These are phyloP conservation scores for Orychophragmus violaceus DNA, from an alignment of 345 rosid species.

Conservation along the genomic window DNA sequence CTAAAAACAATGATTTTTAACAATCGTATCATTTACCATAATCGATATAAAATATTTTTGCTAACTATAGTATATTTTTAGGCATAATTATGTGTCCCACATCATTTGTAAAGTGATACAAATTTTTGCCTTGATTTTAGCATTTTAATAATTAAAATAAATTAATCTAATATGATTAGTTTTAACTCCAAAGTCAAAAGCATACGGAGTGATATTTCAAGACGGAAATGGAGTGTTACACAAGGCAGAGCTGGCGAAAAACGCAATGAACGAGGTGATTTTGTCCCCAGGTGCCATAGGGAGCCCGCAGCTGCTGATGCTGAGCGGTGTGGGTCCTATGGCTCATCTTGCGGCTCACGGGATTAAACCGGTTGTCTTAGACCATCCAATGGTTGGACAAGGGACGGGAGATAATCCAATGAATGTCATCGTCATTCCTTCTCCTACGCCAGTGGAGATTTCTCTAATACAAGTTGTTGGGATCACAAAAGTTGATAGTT, in stretches of 20 bases:
- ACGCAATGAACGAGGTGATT: constrained; percentile 50
- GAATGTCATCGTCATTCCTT: constrained; percentile 61
- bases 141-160: too few species aligned
- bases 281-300: constrained; percentile 75
- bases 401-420: constrained; percentile 81
- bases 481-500: constrained; percentile 43
- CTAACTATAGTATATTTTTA: too few species aligned
- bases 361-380: constrained; percentile 36
- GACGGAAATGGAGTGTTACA: constrained; percentile 45
- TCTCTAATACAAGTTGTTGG: constrained; percentile 67
- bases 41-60: too few species aligned
- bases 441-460: constrained; percentile 53
- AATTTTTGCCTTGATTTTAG: too few species aligned
- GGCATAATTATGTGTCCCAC: too few species aligned
- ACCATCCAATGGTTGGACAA: constrained; percentile 70
- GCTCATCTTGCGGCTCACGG: constrained; percentile 40
- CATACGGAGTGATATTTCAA: constrained; percentile 56
- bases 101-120: too few species aligned
- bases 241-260: constrained; percentile 35
- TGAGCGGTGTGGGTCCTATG: constrained; percentile 75
- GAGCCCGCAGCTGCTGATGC: constrained; percentile 76
- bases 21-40: too few species aligned
- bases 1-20: too few species aligned
- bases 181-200: too few species aligned
- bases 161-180: too few species aligned